phyloP scores from a whole-genome alignment of 2,329 filamentous ascomycete genomes.

The Nothophaeocryptopus gaeumannii region DNA sequence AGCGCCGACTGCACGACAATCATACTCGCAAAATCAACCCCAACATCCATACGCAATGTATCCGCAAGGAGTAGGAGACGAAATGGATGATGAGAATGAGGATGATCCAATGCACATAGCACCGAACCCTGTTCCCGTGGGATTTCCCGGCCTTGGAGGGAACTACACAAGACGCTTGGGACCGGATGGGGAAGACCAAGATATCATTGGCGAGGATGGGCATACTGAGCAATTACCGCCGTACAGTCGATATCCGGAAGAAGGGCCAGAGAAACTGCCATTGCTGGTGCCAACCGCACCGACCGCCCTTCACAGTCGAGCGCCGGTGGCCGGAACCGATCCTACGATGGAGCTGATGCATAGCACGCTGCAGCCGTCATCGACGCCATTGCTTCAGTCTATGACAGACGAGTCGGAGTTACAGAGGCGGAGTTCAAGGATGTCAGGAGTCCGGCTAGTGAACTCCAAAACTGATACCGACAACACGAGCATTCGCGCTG shows the following conservation, averaged over 20 bases:
- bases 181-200: slow-evolving; percentile 81
- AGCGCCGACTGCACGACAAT: slow-evolving; percentile 56
- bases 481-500: not conserved
- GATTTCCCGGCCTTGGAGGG: slow-evolving; percentile 67
- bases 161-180: slow-evolving; percentile 69
- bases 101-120: slow-evolving; percentile 36
- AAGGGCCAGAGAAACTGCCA: slow-evolving; percentile 55
- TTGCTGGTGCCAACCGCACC: slow-evolving; percentile 36
- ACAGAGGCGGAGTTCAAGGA: slow-evolving; percentile 10
- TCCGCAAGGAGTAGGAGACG: slow-evolving; percentile 69
- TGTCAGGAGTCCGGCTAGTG: slow-evolving; percentile 8
- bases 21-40: slow-evolving; percentile 48
- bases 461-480: slow-evolving; percentile 5
- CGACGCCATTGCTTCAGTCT: slow-evolving; percentile 30
- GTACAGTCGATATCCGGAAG: slow-evolving; percentile 85
- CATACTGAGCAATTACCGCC: slow-evolving; percentile 89
- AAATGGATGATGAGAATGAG: slow-evolving; percentile 46
- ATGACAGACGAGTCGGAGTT: slow-evolving; percentile 35
- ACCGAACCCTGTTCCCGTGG: slow-evolving; percentile 57
- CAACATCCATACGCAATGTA: slow-evolving; percentile 87
- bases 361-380: slow-evolving; percentile 29
- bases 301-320: slow-evolving; percentile 32
- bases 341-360: slow-evolving; percentile 37
- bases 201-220: slow-evolving; percentile 81
- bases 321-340: slow-evolving; percentile 34